phyloP scores from a whole-genome alignment of 2,329 filamentous ascomycete species.

The Nakataea oryzae region DNA sequence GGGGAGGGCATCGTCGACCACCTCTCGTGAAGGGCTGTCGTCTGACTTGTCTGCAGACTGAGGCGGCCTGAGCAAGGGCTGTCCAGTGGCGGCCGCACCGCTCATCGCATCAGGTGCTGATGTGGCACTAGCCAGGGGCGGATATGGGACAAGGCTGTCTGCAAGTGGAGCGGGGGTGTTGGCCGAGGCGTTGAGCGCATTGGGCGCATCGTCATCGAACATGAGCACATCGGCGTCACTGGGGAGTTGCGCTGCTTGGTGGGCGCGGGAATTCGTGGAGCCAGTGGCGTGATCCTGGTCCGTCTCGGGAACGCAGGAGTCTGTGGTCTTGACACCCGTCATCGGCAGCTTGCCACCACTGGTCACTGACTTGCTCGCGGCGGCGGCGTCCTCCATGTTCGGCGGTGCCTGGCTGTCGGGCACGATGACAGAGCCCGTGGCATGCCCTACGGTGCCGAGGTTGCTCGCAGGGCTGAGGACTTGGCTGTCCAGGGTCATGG shows the following conservation, averaged over 20 bases:
- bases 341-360: not conserved
- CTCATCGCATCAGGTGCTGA: not conserved
- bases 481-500: slow-evolving; percentile 1
- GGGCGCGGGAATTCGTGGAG: not conserved
- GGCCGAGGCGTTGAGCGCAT: too few relatives aligned
- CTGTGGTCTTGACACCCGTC: not conserved
- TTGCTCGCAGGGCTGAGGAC: not conserved
- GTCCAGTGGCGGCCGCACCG: not conserved
- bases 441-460: slow-evolving; percentile 3
- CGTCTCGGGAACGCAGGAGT: not conserved
- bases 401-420: slow-evolving; percentile 21
- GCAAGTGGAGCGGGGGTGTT: not conserved
- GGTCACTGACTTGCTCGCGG: slow-evolving; percentile 5
- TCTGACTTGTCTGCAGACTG: slow-evolving; percentile 8
- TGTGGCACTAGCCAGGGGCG: too few relatives aligned
- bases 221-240: not conserved
- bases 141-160: too few relatives aligned
- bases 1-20: slow-evolving; percentile 9
- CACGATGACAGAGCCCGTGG: slow-evolving; percentile 6
- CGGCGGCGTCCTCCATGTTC: not conserved
- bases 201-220: not conserved
- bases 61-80: not conserved
- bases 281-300: not conserved
- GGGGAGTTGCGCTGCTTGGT: not conserved
- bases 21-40: slow-evolving; percentile 19